Percentiles rank a stretch among this genome's conserved stretches.
phyloP scores from a whole-genome alignment of 805 yeast species.

The Cephaloascus albidus region DNA sequence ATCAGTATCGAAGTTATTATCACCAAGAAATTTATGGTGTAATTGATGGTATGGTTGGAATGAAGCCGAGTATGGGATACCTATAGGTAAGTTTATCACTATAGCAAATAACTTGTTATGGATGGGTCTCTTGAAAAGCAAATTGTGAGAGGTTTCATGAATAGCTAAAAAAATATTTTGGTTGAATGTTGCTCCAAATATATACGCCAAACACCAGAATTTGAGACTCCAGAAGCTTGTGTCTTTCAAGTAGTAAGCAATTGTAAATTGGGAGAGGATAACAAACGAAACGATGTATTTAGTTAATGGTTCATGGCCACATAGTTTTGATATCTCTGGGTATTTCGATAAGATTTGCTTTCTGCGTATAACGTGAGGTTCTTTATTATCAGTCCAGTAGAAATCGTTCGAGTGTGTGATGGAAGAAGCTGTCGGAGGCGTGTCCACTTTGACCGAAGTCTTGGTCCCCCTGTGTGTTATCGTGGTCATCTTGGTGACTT shows the following conservation, averaged over 20 bases:
- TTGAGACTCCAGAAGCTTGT: conserved; percentile 40
- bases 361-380: conserved; percentile 73
- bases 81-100: conserved; percentile 75
- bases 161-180: conserved; percentile 82
- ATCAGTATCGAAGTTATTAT: conserved; percentile 76
- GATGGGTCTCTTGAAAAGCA: conserved; percentile 71
- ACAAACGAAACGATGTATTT: conserved; percentile 66
- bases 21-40: conserved; percentile 88
- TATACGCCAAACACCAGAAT: conserved; percentile 58
- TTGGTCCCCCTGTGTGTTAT: not conserved
- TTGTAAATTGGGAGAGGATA: conserved; percentile 54
- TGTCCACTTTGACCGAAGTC: not conserved
- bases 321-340: conserved; percentile 71
- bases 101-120: conserved; percentile 73
- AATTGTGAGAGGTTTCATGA: conserved; percentile 81
- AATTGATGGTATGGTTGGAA: conserved; percentile 86
- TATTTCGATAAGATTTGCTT: conserved; percentile 63
- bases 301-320: conserved; percentile 82
- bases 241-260: conserved; percentile 55
- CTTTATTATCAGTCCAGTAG: conserved; percentile 76
- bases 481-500: not conserved
- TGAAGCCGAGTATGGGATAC: conserved; percentile 83
- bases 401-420: conserved; percentile 47
- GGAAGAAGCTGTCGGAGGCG: conserved; percentile 18
- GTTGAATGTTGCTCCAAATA: conserved; percentile 78